Evolutionary conservation across 805 yeast genomes (phyloP).

Genomic region (Yarrowia sp.): DNA sequence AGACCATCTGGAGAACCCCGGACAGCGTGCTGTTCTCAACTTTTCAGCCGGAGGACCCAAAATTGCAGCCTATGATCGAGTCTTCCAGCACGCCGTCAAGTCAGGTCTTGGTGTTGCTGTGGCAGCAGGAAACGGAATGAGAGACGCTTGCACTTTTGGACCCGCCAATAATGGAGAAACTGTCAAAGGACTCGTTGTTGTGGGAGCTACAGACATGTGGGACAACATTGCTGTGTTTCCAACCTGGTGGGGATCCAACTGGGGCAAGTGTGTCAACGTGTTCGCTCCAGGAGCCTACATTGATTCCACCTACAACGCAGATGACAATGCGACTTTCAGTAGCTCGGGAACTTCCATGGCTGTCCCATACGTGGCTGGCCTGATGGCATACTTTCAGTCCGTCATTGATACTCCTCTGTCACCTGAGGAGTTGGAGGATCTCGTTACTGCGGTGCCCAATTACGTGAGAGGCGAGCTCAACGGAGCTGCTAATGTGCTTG

Average conservation of each 20-base stretch:
- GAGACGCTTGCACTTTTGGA: constrained; percentile 14
- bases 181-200: constrained; percentile 17
- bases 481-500: constrained; percentile 7
- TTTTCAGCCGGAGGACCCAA: constrained; percentile 13
- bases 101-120: constrained; percentile 36
- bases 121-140: constrained; percentile 14
- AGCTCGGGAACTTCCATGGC: constrained; percentile 94
- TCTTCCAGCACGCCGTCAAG: not conserved
- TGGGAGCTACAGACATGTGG: constrained; percentile 20
- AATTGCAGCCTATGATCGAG: constrained; percentile 38
- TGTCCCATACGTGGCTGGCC: constrained; percentile 89
- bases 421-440: not conserved
- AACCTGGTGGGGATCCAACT: constrained; percentile 12
- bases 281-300: constrained; percentile 95
- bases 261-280: constrained; percentile 89
- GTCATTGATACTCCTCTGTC: not conserved
- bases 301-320: constrained; percentile 47
- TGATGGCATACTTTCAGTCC: constrained; percentile 67
- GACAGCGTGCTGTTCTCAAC: constrained; percentile 11
- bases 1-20: constrained; percentile 30
- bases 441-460: not conserved
- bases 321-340: constrained; percentile 34
- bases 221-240: constrained; percentile 10
- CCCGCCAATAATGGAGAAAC: constrained; percentile 17
- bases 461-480: constrained; percentile 1